Conservation (phyloP, 805 yeast species). For the Kazachstania taianensis region DNA sequence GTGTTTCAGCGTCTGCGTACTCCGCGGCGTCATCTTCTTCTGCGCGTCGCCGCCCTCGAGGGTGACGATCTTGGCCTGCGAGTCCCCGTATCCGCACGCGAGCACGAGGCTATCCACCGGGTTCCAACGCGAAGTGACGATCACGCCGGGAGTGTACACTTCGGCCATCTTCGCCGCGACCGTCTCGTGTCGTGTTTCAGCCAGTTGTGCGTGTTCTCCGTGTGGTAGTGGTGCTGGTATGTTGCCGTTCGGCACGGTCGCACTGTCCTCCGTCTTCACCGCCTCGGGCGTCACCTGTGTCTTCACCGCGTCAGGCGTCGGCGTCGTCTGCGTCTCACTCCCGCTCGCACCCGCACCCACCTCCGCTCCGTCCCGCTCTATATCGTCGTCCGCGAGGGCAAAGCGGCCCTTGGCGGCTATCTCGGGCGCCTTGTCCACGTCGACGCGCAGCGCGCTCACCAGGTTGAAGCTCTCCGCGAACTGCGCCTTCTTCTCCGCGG, state of each 20-base stretch:
- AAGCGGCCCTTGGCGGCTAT: slow-evolving; percentile 26
- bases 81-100: slow-evolving; percentile 46
- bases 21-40: not conserved
- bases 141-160: slow-evolving; percentile 31
- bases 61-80: slow-evolving; percentile 38
- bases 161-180: slow-evolving; percentile 34
- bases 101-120: slow-evolving; percentile 37
- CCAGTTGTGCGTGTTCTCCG: not conserved
- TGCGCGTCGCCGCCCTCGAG: slow-evolving; percentile 9
- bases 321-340: slow-evolving; percentile 6
- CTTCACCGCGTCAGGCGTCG: not conserved
- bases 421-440: slow-evolving; percentile 27
- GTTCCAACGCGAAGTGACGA: slow-evolving; percentile 44
- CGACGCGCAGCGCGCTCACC: slow-evolving; percentile 44
- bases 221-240: not conserved
- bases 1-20: slow-evolving; percentile 26
- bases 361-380: not conserved
- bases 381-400: slow-evolving; percentile 19
- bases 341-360: too few relatives aligned
- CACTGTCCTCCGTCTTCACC: not conserved
- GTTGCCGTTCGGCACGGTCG: too few relatives aligned
- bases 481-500: slow-evolving; percentile 20
- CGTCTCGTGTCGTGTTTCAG: slow-evolving; percentile 15
- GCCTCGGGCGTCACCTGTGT: not conserved
- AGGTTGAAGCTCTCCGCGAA: slow-evolving; percentile 35